Base-by-base conservation (phyloP, 2,329 filamentous ascomycete species). In the Helicocarpus griseus region DNA sequence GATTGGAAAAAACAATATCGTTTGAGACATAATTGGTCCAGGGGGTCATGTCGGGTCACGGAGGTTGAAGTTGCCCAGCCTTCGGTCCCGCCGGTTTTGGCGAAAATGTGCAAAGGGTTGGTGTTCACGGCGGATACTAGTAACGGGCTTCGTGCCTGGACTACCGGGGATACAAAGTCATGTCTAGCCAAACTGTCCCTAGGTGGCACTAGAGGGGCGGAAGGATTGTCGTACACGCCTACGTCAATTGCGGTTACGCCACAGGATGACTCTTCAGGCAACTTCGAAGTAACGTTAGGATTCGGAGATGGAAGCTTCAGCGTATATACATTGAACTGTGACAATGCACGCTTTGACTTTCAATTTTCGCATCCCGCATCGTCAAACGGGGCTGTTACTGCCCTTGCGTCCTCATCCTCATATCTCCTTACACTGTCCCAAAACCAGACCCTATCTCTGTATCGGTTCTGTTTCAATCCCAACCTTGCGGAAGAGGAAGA, bases 1-100 rank as follows among this genome's bases (percentile, higher is more conserved):
- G 81, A 93, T 63, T 96, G 90, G 90, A 95, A 94, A 72, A 79
- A 80, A 55, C 86, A 93, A 61, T 97, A 94, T 69, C 88, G 85
- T 61, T 75, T 96, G 47, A 79, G 87, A 43, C 86, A 95, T 65
- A 97, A 97, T 69, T 97, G 93, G 93, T 80, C 86, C 1, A 81
- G 78, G 55, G 93, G 91, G 0, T 83, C 80, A 58, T 95, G 89
- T 61, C 85, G 81, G 35, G 81, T 95, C 11, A 83, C 86, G 33
- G 87, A 95, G 66, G 79, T 96, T 28, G 76, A 82, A 41, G 77
- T 89, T 22, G 71, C 76, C 49, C 72, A 76, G 40, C 68, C 73
- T 1, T 69, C 74, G 50, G 63, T 82, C 65, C 73, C 86, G 35
- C 77, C 77, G 2, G 65, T 89, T 35, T 72, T 96, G 5, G 86